Evolutionary conservation across 768 basidiomycete genomes (phyloP).

Genomic region (Mycena olivaceomarginata): DNA sequence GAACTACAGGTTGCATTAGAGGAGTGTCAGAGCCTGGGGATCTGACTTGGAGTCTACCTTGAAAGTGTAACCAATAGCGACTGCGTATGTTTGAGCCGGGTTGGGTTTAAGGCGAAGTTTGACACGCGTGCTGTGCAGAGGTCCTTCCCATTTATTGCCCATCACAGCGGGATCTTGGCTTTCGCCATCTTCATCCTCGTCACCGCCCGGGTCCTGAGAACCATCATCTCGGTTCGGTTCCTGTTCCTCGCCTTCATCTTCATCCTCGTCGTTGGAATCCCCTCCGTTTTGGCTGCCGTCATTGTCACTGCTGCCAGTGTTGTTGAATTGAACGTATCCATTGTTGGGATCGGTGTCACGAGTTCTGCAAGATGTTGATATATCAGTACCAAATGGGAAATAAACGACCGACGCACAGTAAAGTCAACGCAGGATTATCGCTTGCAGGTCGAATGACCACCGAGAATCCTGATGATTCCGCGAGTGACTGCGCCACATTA

Average conservation of each 20-base stretch:
- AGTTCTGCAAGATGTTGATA: too few relatives aligned
- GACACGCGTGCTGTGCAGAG: not conserved
- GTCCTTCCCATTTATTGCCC: constrained; percentile 17
- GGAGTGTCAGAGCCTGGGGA: not conserved
- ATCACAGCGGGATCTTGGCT: not conserved
- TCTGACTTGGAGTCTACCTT: not conserved
- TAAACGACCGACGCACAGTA: not conserved
- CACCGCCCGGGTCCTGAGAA: not conserved
- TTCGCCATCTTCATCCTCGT: constrained; percentile 4
- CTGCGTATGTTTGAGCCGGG: not conserved
- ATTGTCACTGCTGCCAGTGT: not conserved
- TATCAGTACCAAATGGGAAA: not conserved
- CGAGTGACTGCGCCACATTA: not conserved
- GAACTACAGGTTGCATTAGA: not conserved
- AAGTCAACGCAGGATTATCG: not conserved
- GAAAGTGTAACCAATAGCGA: constrained; percentile 4
- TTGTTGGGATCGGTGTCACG: not conserved
- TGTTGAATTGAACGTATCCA: too few relatives aligned
- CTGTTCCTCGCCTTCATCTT: not conserved
- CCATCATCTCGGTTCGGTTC: not conserved
- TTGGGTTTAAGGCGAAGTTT: constrained; percentile 3
- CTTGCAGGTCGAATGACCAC: not conserved
- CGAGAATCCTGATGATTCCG: constrained; percentile 5
- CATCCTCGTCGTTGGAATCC: not conserved
- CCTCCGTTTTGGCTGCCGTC: too few relatives aligned